Base-by-base conservation (phyloP, 2,329 filamentous ascomycete species). In the Phaeosphaeria sp. region DNA sequence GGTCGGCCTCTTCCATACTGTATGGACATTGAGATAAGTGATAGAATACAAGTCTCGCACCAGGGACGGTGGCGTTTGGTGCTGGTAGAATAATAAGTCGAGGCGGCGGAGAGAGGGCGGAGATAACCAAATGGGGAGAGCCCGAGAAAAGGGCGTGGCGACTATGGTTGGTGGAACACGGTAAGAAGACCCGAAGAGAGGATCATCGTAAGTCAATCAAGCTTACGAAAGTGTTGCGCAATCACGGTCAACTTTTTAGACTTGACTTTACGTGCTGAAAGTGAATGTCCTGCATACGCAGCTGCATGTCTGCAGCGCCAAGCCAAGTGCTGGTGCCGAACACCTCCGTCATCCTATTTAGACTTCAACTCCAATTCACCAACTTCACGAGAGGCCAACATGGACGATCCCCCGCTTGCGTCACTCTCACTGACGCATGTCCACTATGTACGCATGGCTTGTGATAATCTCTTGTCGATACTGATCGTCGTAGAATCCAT, bases 361-460 rank as follows among this genome's bases (percentile, higher is more conserved):
- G 27, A 17, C 23, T 21, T 41, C 46, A 46, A 30, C n/a, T 20
- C 41, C 49, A 54, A 47, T 46, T 6, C 36, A 58, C 69, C 22
- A 27, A 27, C 25, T 27, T 27, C 25, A 27, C 25, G 25, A 27
- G 4, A 27, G 25, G 25, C 9, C 9, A 27, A 27, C 39, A 83
- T 83, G 80, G 79, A 83, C 46, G 75, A 77, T 23, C 76, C 81
- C 22, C 88, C 91, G 42, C 83, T 98, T 56, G 92, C 93, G 51
- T 98, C 94, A 22, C 85, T 99, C 60, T 97, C 94, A 51, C 81
- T 99, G 67, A 98, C 95, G 11, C 94, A 98, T 81, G 93, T 98
- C 68, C 92, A 95, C 82, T 98, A 98, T 84, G 93, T 96, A 81
- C 73, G 87, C 55, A 41, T 46, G 49, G 53, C 9, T 9, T 27